Percentiles rank a stretch among this genome's conserved stretches.
Conservation (phyloP, 2,329 filamentous ascomycete species). For the Diaporthe capsici region DNA sequence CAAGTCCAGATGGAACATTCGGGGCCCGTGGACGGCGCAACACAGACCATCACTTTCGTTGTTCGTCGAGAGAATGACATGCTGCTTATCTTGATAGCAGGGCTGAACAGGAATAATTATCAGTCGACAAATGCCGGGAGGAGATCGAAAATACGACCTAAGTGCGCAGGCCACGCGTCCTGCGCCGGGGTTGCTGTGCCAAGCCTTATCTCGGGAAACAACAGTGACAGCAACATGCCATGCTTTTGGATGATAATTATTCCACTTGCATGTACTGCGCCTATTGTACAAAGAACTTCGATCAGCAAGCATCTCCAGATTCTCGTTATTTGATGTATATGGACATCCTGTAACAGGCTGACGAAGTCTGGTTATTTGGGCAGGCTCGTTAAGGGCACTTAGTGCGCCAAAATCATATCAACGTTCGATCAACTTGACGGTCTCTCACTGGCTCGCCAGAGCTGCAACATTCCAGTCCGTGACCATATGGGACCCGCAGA, state of each 20-base stretch:
- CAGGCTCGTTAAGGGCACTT: not conserved
- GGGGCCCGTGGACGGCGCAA: slow-evolving; percentile 7
- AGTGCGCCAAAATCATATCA: not conserved
- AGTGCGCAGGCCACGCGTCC: slow-evolving; percentile 14
- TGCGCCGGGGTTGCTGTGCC: not conserved
- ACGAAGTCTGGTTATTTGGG: not conserved
- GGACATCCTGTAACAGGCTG: not conserved
- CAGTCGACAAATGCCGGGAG: slow-evolving; percentile 10
- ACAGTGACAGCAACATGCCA: not conserved
- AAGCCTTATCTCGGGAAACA: slow-evolving; percentile 7
- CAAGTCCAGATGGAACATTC: not conserved
- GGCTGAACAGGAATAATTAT: not conserved
- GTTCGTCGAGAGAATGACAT: not conserved
- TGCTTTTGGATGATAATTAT: not conserved
- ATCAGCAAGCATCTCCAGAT: not conserved
- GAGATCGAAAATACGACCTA: not conserved
- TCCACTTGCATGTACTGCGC: not conserved
- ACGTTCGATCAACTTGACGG: not conserved
- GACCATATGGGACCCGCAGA: too few relatives aligned
- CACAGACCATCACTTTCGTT: not conserved
- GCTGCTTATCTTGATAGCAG: not conserved
- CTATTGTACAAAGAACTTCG: not conserved
- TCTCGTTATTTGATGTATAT: not conserved
- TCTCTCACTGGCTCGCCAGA: not conserved
- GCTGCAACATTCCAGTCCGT: not conserved